Percentiles rank a stretch among this genome's conserved stretches.
These are phyloP conservation scores for Chaetothyriales sp. DNA, from an alignment of 2,329 filamentous ascomycete genomes.

Conservation along the genomic window DNA sequence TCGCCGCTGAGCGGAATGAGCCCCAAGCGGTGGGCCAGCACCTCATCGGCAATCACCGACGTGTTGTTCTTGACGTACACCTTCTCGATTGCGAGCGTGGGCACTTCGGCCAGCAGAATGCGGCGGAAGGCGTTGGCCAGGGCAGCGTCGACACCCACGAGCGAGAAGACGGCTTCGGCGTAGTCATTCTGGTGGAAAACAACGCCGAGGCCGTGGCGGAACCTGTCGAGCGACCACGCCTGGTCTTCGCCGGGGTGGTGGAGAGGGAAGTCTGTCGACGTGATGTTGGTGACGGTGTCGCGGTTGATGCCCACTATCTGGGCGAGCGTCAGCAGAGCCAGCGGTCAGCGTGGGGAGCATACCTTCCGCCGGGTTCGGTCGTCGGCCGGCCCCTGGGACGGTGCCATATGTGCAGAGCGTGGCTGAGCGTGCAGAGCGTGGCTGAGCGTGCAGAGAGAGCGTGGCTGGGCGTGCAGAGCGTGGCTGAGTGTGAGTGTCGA, in stretches of 20 bases:
- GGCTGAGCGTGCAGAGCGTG: not conserved
- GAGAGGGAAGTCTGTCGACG: constrained; percentile 81
- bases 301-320: constrained; percentile 61
- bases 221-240: constrained; percentile 61
- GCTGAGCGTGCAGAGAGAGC: not conserved
- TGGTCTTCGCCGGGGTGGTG: constrained; percentile 83
- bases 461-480: not conserved
- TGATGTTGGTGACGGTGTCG: constrained; percentile 80
- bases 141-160: constrained; percentile 80
- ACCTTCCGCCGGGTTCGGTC: constrained; percentile 15
- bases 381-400: not conserved
- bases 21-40: constrained; percentile 77
- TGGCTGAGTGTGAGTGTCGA: not conserved
- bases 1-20: constrained; percentile 78
- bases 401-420: not conserved
- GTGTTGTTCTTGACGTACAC: constrained; percentile 95
- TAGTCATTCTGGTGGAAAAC: constrained; percentile 72
- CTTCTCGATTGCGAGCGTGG: constrained; percentile 83
- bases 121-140: constrained; percentile 95
- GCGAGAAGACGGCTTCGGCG: constrained; percentile 71
- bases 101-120: constrained; percentile 87
- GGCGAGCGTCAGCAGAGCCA: constrained; percentile 1
- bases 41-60: constrained; percentile 94
- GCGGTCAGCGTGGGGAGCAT: not conserved
- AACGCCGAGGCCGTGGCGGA: constrained; percentile 55